These are phyloP conservation scores for Coemansia sp. DNA, from an alignment of 192 early-diverging fungal species.

Conservation along the genomic window DNA sequence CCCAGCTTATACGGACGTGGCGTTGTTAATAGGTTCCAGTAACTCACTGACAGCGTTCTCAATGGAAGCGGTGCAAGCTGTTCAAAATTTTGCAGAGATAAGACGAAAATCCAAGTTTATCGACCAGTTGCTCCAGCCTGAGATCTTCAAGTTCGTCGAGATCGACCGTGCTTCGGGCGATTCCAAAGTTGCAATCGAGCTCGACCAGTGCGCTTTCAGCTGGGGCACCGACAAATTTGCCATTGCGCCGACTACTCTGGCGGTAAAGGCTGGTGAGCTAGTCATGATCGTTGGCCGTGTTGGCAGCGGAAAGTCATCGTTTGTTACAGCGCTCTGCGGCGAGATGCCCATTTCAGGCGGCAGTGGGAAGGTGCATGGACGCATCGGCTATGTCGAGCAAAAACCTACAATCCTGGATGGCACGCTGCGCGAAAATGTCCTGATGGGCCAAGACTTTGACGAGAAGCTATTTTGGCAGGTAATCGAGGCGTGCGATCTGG, in stretches of 20 bases:
- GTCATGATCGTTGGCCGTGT: slow-evolving; percentile 79
- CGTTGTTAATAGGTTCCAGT: slow-evolving; percentile 24
- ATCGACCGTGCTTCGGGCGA: not conserved
- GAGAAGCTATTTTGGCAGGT: too few species aligned
- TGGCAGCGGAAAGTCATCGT: slow-evolving; percentile 69
- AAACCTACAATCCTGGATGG: slow-evolving; percentile 42
- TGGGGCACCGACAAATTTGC: slow-evolving; percentile 45
- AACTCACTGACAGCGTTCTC: slow-evolving; percentile 20
- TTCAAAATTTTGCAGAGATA: not conserved
- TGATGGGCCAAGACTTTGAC: too few species aligned
- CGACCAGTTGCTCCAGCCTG: slow-evolving; percentile 1
- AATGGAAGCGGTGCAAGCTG: not conserved
- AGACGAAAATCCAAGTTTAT: slow-evolving; percentile 2
- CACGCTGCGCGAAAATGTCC: too few species aligned
- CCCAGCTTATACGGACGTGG: slow-evolving; percentile 12
- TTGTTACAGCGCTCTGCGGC: slow-evolving; percentile 67
- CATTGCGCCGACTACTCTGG: slow-evolving; percentile 59
- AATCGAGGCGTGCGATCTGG: too few species aligned
- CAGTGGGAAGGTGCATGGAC: slow-evolving; percentile 64
- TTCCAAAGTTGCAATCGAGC: slow-evolving; percentile 6
- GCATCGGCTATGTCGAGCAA: slow-evolving; percentile 48
- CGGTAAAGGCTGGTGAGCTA: slow-evolving; percentile 65
- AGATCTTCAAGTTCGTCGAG: not conserved
- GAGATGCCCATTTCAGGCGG: slow-evolving; percentile 81
- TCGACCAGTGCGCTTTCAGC: slow-evolving; percentile 24